Evolutionary conservation across 495 filamentous ascomycete species (phyloP).

Genomic region (Emericellopsis terricola): DNA sequence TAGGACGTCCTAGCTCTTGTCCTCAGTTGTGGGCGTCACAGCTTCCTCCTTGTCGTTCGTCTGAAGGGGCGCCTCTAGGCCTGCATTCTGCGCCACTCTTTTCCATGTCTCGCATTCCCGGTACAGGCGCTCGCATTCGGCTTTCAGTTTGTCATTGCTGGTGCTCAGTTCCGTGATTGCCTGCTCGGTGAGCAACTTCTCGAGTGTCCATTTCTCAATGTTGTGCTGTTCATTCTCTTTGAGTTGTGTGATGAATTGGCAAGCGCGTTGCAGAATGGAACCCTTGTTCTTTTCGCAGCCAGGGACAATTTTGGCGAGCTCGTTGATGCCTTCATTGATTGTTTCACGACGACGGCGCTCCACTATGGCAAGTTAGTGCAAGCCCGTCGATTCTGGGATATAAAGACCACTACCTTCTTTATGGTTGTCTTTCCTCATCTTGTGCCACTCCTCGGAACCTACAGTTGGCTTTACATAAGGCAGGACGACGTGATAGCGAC

Average conservation of each 20-base stretch:
- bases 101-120: constrained; percentile 75
- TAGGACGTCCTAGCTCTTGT: too few relatives aligned
- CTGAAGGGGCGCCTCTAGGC: constrained; percentile 29
- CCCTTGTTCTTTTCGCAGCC: constrained; percentile 99
- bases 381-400: background rate
- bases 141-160: constrained; percentile 80
- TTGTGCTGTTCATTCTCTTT: constrained; percentile 89
- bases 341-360: constrained; percentile 94
- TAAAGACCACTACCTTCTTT: constrained; percentile 63
- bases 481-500: too few relatives aligned
- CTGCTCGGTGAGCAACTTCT: constrained; percentile 88
- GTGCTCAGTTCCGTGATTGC: constrained; percentile 79
- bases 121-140: constrained; percentile 53
- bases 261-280: constrained; percentile 84
- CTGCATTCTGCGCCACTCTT: constrained; percentile 58
- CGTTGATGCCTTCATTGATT: constrained; percentile 98
- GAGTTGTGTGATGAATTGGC: constrained; percentile 82
- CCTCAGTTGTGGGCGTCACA: constrained; percentile 1
- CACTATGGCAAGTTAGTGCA: constrained; percentile 31
- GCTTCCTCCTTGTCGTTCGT: constrained; percentile 21
- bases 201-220: constrained; percentile 91
- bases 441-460: constrained; percentile 95
- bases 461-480: constrained; percentile 61
- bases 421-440: constrained; percentile 92
- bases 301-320: constrained; percentile 92